phyloP scores from a whole-genome alignment of 176 grass and related monocot species.

The Ensete glaucum region DNA sequence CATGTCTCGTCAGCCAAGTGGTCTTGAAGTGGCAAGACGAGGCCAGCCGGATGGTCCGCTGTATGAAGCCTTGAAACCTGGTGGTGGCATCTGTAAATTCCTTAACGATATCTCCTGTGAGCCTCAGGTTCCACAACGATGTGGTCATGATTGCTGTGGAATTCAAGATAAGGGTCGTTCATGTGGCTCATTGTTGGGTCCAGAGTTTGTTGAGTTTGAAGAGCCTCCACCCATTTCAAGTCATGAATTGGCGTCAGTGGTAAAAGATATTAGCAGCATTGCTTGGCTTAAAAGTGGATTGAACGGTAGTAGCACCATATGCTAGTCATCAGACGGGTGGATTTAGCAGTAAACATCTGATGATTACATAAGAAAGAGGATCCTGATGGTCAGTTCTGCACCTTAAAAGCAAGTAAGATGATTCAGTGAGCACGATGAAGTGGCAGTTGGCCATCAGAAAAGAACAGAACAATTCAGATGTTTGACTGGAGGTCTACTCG shows the following conservation, averaged over 20 bases:
- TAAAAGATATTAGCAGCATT: conserved; percentile 95
- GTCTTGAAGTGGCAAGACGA: conserved; percentile 21
- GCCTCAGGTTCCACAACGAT: conserved; percentile 66
- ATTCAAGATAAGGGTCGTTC: conserved; percentile 17
- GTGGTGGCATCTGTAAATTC: conserved; percentile 38
- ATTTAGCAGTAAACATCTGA: neutral
- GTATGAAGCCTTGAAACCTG: conserved; percentile 31
- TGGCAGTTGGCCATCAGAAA: neutral
- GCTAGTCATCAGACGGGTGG: neutral
- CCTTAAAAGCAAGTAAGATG: no score
- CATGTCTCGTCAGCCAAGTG: conserved; percentile 11
- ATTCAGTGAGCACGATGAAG: neutral
- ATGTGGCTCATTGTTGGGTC: conserved; percentile 56
- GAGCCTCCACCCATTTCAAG: conserved; percentile 59
- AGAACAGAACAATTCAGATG: neutral
- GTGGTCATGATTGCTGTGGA: conserved; percentile 63
- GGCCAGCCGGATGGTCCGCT: conserved; percentile 18
- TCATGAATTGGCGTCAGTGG: conserved; percentile 54
- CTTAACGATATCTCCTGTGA: conserved; percentile 31
- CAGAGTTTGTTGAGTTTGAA: conserved; percentile 86
- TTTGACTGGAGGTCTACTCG: neutral
- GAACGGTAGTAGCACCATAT: conserved; percentile 34
- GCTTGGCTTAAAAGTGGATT: conserved; percentile 88
- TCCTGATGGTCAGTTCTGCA: neutral
- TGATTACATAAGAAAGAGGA: neutral